Conservation (phyloP, 148 eudicot genomes). For the Diospyros kaki region DNA sequence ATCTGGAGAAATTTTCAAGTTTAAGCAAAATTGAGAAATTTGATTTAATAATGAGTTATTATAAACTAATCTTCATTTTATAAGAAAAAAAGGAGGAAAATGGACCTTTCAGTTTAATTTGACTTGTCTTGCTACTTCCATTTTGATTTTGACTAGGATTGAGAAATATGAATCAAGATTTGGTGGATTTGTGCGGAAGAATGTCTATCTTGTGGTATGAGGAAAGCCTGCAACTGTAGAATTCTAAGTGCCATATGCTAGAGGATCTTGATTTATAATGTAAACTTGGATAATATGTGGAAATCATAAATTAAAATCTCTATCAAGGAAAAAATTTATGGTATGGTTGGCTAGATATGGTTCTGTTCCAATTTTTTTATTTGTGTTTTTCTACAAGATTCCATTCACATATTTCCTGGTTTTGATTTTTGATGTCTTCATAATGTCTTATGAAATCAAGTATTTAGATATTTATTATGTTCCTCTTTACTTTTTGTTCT, state of each 20-base stretch:
- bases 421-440: not conserved
- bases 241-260: not conserved
- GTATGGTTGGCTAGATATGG: slow-evolving; percentile 1
- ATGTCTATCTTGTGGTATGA: not conserved
- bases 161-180: not conserved
- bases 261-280: not conserved
- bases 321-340: not conserved
- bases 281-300: not conserved
- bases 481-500: slow-evolving; percentile 15
- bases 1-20: not conserved
- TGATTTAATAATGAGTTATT: not conserved
- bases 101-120: not conserved
- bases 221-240: slow-evolving; percentile 3
- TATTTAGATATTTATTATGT: slow-evolving; percentile 1
- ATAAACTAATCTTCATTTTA: no score
- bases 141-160: not conserved
- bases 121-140: not conserved
- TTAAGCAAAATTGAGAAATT: not conserved
- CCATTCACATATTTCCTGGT: not conserved
- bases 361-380: not conserved
- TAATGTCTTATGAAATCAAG: not conserved
- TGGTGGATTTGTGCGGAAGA: not conserved
- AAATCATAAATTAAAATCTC: not conserved
- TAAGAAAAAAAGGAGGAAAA: no score
- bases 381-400: not conserved